Base-by-base conservation (phyloP, 2,329 filamentous ascomycete genomes). In the Dactylellina cionopaga region DNA sequence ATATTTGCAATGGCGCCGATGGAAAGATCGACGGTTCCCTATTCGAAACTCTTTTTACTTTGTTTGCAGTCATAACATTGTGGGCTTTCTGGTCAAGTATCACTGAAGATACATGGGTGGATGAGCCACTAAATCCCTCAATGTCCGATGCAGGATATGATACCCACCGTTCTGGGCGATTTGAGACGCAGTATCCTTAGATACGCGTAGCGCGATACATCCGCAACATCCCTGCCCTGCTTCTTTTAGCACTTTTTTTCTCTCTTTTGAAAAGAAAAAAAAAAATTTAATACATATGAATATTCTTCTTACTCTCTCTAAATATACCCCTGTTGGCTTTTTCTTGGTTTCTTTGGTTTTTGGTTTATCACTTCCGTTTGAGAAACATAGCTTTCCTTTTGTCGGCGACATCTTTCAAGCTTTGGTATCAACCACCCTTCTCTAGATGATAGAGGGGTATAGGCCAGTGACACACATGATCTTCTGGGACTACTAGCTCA, bases 31-130 rank as follows among this genome's bases (percentile, higher is more conserved):
- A 99, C 79, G 95, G 95, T 52, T 88, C 94, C 4, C 82, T 99
- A 0, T 99, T 99, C 80, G 87, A 97, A 80, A 96, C 93, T 0
- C 83, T 98, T 5, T 98, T 99, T 82, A 98, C 93, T 0, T 84
- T 97, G 0, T 82, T 94, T 10, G 85, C 93, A 0, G 92, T 99
- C 3, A 85, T 92, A 15, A 88, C 88, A 81, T 83, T 97, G 75
- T 99, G 95, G 93, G 81, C 91, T 65, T 99, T 99, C 84, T 99
- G 95, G 95, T 96, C 92, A 47, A 97, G 92, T 82, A 99, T 99
- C 78, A 99, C 95, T 13, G 95, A 99, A 82, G 95, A 99, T 78
- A 94, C 97, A 83, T 99, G 95, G 95, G 92, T 93, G 3, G 75
- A 76, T 44, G 75, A 76, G 64, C 73, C 73, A 2, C 33, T 70